phyloP scores from a whole-genome alignment of 192 early-diverging fungal genomes.

The Gonapodya sp. region DNA sequence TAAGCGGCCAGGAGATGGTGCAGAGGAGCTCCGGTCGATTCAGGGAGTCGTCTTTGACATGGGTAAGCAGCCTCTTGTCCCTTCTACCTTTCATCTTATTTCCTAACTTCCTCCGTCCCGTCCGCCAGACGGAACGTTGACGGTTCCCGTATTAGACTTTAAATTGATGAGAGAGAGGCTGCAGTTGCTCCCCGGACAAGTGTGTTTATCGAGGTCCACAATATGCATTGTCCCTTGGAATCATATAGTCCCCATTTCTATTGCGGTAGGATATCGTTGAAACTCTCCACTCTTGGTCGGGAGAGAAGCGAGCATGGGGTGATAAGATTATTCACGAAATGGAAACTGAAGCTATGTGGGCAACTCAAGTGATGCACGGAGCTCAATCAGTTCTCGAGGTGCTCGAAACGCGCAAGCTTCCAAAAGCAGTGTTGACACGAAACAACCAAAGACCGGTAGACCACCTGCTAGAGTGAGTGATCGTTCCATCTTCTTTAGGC shows the following conservation, averaged over 20 bases:
- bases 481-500: no score
- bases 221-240: no score
- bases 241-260: no score
- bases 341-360: conserved; percentile 9
- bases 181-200: background rate
- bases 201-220: background rate
- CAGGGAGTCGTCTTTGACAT: background rate
- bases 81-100: no score
- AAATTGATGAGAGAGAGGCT: background rate
- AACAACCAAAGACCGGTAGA: conserved; percentile 5
- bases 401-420: background rate
- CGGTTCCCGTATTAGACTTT: conserved; percentile 12
- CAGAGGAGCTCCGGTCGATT: background rate
- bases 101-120: no score
- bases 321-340: conserved; percentile 5
- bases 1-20: background rate
- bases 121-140: conserved; percentile 9
- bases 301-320: conserved; percentile 4
- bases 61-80: background rate
- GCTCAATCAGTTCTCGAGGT: background rate
- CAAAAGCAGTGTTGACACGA: conserved; percentile 8
- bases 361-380: background rate
- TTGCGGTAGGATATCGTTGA: background rate
- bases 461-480: background rate
- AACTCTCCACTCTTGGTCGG: background rate